These are phyloP conservation scores for Cylindrotheca closterium DNA, from an alignment of 108 stramenopile genomes.

Conservation along the genomic window DNA sequence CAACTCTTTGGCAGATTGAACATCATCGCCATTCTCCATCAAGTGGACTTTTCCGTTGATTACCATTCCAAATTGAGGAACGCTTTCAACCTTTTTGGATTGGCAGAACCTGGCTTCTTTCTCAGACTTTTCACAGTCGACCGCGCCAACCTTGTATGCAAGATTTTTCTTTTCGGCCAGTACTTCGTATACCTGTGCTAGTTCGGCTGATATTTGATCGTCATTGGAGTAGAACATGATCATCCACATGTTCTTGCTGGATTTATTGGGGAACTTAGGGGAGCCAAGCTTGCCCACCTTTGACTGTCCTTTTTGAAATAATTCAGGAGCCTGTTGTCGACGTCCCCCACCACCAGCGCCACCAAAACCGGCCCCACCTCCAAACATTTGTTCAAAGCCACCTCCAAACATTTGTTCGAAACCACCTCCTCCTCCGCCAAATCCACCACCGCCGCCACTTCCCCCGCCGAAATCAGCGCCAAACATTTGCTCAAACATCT, in stretches of 20 bases:
- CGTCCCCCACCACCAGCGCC: slow-evolving; percentile 26
- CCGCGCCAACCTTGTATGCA: slow-evolving; percentile 71
- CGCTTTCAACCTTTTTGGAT: slow-evolving; percentile 27
- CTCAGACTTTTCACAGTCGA: slow-evolving; percentile 55
- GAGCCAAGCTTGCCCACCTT: slow-evolving; percentile 61
- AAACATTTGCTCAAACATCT: neutral
- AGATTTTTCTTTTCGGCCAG: slow-evolving; percentile 51
- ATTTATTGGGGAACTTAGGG: slow-evolving; percentile 71
- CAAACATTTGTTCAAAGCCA: slow-evolving; percentile 2
- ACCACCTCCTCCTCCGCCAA: slow-evolving; percentile 35
- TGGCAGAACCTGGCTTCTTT: slow-evolving; percentile 57
- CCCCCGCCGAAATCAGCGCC: neutral
- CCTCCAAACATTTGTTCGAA: slow-evolving; percentile 33
- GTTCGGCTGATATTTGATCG: slow-evolving; percentile 22
- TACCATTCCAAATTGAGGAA: slow-evolving; percentile 68
- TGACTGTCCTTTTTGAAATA: slow-evolving; percentile 60
- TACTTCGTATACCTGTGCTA: slow-evolving; percentile 36
- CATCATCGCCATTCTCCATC: slow-evolving; percentile 17
- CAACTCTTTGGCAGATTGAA: slow-evolving; percentile 40
- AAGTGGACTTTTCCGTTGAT: slow-evolving; percentile 51
- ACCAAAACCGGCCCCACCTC: slow-evolving; percentile 28
- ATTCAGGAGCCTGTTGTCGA: slow-evolving; percentile 28
- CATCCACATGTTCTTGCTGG: slow-evolving; percentile 69
- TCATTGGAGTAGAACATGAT: slow-evolving; percentile 62
- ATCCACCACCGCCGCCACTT: slow-evolving; percentile 25